phyloP scores from a whole-genome alignment of 768 basidiomycete species.

The Phylloporus scabripes region DNA sequence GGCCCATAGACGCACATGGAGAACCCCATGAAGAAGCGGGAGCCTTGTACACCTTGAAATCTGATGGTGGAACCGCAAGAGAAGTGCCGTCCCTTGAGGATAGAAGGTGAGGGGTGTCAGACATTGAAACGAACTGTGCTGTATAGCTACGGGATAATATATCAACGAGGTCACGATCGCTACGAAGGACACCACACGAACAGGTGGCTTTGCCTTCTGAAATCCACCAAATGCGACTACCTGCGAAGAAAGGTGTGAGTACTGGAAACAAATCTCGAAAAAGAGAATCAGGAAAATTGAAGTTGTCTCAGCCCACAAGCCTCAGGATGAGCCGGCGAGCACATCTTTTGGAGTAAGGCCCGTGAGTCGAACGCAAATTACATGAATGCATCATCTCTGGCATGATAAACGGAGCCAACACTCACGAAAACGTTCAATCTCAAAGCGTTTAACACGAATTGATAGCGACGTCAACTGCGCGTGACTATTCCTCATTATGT shows the following conservation, averaged over 20 bases:
- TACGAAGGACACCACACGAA: slow-evolving; percentile 12
- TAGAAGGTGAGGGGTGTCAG: slow-evolving; percentile 16
- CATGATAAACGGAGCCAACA: slow-evolving; percentile 2
- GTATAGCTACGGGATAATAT: slow-evolving; percentile 11
- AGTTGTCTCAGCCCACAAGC: slow-evolving; percentile 66
- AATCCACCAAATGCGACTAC: slow-evolving; percentile 1
- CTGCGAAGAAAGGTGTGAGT: slow-evolving; percentile 6
- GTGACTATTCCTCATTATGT: no score
- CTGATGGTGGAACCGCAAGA: slow-evolving; percentile 9
- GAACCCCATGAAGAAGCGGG: slow-evolving; percentile 27
- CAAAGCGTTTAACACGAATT: not conserved
- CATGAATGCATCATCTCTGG: slow-evolving; percentile 51
- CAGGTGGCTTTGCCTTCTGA: slow-evolving; percentile 1
- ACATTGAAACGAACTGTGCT: slow-evolving; percentile 18
- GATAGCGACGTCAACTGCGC: not conserved
- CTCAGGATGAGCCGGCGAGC: slow-evolving; percentile 74
- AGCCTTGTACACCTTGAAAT: slow-evolving; percentile 49
- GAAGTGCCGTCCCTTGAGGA: slow-evolving; percentile 1
- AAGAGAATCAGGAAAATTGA: slow-evolving; percentile 40
- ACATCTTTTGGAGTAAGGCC: slow-evolving; percentile 63
- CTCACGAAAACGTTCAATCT: slow-evolving; percentile 10
- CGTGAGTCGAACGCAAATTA: slow-evolving; percentile 88
- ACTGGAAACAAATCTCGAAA: not conserved
- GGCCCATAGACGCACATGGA: slow-evolving; percentile 30
- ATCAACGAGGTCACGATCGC: slow-evolving; percentile 14